A percentile compares a stretch with the other conserved stretches of the same genome.
These are phyloP conservation scores for Xylariaceae sp. DNA, from an alignment of 2,329 filamentous ascomycete species.

Conservation along the genomic window DNA sequence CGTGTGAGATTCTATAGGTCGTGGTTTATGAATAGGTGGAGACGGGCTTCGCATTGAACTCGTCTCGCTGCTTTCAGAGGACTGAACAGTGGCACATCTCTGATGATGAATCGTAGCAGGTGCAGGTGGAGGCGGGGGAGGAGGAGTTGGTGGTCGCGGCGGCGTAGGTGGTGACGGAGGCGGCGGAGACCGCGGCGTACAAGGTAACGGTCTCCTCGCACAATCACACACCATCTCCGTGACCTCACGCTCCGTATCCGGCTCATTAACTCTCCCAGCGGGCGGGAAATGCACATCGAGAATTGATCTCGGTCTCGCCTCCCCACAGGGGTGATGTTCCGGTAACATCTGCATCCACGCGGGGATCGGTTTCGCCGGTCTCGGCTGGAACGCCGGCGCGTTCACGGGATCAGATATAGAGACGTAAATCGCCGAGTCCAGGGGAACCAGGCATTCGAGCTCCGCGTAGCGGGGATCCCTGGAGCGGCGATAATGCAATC, in stretches of 20 bases:
- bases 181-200: background rate
- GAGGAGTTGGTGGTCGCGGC: background rate
- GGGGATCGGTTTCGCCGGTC: conserved; percentile 48
- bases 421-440: conserved; percentile 42
- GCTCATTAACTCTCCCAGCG: background rate
- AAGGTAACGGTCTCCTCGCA: background rate
- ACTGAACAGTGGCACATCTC: background rate
- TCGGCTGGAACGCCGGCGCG: conserved; percentile 42
- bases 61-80: background rate
- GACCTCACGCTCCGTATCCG: background rate
- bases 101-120: background rate
- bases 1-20: background rate
- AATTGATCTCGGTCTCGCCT: conserved; percentile 24
- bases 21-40: background rate
- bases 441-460: conserved; percentile 23
- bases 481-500: conserved; percentile 15
- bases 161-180: background rate
- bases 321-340: conserved; percentile 4
- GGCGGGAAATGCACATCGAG: conserved; percentile 26
- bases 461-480: conserved; percentile 9
- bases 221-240: background rate
- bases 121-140: background rate
- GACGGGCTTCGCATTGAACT: background rate
- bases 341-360: conserved; percentile 39
- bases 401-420: conserved; percentile 46